Evolutionary conservation across 441 rosid genomes (phyloP).

Genomic region (Erysimum pusillum): DNA sequence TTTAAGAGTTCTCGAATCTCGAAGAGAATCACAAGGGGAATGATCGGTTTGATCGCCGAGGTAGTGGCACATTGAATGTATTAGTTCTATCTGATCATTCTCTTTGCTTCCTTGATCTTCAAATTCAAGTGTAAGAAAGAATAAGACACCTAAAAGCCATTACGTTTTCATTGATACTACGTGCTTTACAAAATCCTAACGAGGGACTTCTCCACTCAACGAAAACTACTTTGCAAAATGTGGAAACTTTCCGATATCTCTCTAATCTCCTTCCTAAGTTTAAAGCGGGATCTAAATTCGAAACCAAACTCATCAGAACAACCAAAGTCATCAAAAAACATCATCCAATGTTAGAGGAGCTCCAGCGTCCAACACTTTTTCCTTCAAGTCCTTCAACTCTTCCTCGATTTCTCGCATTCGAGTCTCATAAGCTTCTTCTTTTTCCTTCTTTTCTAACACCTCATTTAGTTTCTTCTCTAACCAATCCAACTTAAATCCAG

Average conservation of each 20-base stretch:
- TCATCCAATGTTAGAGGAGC: background rate
- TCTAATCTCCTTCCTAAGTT: background rate
- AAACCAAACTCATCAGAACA: no score
- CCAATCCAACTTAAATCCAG: background rate
- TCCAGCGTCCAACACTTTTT: background rate
- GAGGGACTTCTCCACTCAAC: no score
- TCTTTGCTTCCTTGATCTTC: constrained; percentile 17
- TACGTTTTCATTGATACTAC: background rate
- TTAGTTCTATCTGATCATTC: constrained; percentile 66
- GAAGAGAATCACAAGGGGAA: no score
- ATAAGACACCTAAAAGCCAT: background rate
- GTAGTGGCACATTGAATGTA: constrained; percentile 49
- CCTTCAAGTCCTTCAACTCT: background rate
- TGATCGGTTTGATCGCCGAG: constrained; percentile 50
- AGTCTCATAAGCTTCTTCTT: background rate
- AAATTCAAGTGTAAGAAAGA: no score
- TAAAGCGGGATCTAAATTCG: background rate
- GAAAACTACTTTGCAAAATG: background rate
- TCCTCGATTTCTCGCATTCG: background rate
- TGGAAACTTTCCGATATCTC: background rate
- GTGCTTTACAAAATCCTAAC: no score
- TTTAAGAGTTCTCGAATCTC: no score
- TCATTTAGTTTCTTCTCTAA: background rate
- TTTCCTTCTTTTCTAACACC: background rate
- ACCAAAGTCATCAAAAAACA: background rate